Evolutionary conservation across 768 basidiomycete species (phyloP).

Genomic region (Candolleomyces aberdarensis): DNA sequence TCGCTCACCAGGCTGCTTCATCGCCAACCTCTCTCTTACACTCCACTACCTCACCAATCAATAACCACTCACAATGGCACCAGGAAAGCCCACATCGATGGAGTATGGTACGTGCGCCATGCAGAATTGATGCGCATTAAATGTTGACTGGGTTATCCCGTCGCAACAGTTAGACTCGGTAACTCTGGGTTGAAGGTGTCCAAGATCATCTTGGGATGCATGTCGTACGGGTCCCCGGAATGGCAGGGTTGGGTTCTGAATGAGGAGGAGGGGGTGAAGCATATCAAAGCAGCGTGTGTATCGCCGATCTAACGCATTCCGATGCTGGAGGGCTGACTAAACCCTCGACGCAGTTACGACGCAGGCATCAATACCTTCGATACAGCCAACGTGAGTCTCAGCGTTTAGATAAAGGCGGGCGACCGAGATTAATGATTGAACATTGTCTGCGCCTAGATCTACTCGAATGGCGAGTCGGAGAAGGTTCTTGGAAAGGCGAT

Average conservation of each 20-base stretch:
- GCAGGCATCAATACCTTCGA: conserved; percentile 63
- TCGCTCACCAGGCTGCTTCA: too few relatives aligned
- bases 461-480: conserved; percentile 67
- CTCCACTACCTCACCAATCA: too few relatives aligned
- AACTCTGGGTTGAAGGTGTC: conserved; percentile 63
- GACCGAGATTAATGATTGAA: background rate
- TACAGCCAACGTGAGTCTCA: conserved; percentile 42
- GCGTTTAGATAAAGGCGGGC: too few relatives aligned
- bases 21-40: too few relatives aligned
- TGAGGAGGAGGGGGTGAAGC: conserved; percentile 49
- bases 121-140: background rate
- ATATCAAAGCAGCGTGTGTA: conserved; percentile 47
- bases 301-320: background rate
- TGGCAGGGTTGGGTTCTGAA: conserved; percentile 49
- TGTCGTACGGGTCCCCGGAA: conserved; percentile 52
- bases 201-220: conserved; percentile 60
- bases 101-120: background rate
- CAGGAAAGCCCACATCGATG: background rate
- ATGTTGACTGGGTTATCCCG: background rate
- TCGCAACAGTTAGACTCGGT: conserved; percentile 40
- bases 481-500: conserved; percentile 68
- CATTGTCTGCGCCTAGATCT: conserved; percentile 35
- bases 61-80: background rate
- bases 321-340: background rate
- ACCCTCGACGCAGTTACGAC: conserved; percentile 41